These are phyloP conservation scores for Penicillium bialowiezense DNA, from an alignment of 495 filamentous ascomycete species.

Conservation along the genomic window DNA sequence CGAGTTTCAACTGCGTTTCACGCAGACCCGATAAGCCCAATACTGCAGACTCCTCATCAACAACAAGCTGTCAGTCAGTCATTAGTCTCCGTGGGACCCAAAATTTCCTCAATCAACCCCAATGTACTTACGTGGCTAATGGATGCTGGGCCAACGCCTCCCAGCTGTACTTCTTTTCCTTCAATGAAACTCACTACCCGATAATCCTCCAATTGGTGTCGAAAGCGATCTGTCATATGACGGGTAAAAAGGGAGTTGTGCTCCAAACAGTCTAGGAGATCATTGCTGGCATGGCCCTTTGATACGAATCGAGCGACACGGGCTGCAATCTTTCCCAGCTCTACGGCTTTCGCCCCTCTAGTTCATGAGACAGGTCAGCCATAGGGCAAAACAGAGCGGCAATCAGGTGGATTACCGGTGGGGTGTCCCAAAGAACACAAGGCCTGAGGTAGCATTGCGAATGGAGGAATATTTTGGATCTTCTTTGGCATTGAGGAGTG, in stretches of 20 bases:
- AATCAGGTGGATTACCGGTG: constrained; percentile 19
- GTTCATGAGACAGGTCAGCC: background rate
- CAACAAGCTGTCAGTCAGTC: constrained; percentile 26
- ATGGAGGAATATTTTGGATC: constrained; percentile 40
- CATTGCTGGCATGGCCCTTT: constrained; percentile 35
- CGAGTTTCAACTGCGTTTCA: constrained; percentile 39
- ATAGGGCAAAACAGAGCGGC: background rate
- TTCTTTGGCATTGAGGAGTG: constrained; percentile 41
- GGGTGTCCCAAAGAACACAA: constrained; percentile 48
- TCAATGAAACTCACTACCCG: constrained; percentile 43
- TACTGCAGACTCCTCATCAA: constrained; percentile 39
- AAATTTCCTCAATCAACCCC: background rate
- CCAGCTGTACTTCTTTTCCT: constrained; percentile 37
- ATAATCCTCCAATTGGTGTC: constrained; percentile 37
- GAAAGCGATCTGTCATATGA: constrained; percentile 37
- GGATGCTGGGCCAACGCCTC: constrained; percentile 29
- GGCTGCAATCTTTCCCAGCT: constrained; percentile 38
- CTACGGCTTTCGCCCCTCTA: constrained; percentile 35
- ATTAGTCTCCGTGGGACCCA: constrained; percentile 9
- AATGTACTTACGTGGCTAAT: constrained; percentile 29
- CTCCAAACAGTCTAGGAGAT: constrained; percentile 34
- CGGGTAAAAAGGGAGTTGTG: constrained; percentile 41
- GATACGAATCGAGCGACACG: constrained; percentile 33
- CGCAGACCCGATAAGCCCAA: constrained; percentile 36
- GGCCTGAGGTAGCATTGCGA: constrained; percentile 33